These are phyloP conservation scores for Zoysia matrella DNA, from an alignment of 202 grass and related monocot species.

Conservation along the genomic window DNA sequence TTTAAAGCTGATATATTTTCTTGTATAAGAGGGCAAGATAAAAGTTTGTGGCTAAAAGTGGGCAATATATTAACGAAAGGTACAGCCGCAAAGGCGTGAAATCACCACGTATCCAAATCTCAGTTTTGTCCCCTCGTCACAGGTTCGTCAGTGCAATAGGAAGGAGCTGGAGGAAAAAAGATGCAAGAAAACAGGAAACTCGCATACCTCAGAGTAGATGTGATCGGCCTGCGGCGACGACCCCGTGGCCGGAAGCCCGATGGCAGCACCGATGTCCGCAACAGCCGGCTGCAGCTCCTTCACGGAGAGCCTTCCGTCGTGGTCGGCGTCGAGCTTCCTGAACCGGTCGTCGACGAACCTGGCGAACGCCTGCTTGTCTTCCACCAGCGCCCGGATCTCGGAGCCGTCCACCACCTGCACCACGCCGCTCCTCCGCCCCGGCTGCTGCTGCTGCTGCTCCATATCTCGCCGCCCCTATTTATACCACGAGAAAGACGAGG, in stretches of 20 bases:
- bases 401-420: conserved; percentile 71
- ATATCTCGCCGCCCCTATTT: not conserved
- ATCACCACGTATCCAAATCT: no score
- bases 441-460: conserved; percentile 30
- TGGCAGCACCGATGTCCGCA: conserved; percentile 69
- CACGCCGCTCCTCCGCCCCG: conserved; percentile 27
- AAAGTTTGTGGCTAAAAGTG: no score
- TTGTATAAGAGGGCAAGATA: no score
- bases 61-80: no score
- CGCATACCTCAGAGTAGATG: conserved; percentile 73
- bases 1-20: no score
- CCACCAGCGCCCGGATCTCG: conserved; percentile 75
- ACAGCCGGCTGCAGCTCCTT: conserved; percentile 81
- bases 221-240: conserved; percentile 71
- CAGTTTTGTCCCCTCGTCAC: no score
- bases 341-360: conserved; percentile 76
- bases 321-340: conserved; percentile 67
- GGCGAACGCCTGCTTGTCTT: conserved; percentile 62
- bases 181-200: no score
- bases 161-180: no score
- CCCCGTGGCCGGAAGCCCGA: conserved; percentile 62
- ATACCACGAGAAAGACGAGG: not conserved
- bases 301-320: conserved; percentile 66
- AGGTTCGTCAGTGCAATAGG: no score
- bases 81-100: no score